Base-by-base conservation (phyloP, 1,139 yeast genomes). In the Meyerozyma elateridarum region DNA sequence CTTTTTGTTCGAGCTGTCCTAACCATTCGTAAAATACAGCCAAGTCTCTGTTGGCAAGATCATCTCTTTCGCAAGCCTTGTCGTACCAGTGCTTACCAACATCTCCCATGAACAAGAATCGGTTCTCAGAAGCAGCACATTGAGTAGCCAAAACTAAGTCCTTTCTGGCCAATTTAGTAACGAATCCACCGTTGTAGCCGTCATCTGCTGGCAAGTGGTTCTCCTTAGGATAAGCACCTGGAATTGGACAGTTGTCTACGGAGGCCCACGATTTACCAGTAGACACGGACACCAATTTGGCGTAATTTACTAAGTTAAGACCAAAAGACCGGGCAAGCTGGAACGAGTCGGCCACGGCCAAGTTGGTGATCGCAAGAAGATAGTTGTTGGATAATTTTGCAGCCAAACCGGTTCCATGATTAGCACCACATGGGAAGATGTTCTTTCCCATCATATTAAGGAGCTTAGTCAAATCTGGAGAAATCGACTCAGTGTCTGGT, bases 231-330 rank as follows among this genome's bases (percentile, higher is more conserved):
- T 67, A 65, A 7, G 68, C 70, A 4, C 75, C 76, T 1, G 72
- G 68, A 28, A 76, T 76, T 2, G 82, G 82, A 49, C 76, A 73
- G 51, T 76, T 76, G 45, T 70, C 77, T 24, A 70, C 77, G 2
- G 77, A 62, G 12, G 80, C 76, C 82, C 82, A 76, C 11, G 74
- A 61, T 44, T 73, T 69, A 24, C 81, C 82, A 5, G 80, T 71
- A n/a, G 78, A 70, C 2, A 72, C 73, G 22, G 77, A 57, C 16
- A 76, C 76, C 38, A 76, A 61, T 35, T 70, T 64, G 15, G 79
- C 73, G 45, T 73, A 73, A 35, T 63, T 57, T 28, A 62, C 51
- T 46, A 73, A 55, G 48, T 75, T 66, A 38, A 76, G 61, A 4
- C 78, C 77, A 38, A 73, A 64, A 4, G 73, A 58, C 39, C 61